Evolutionary conservation across 164 flowering plant genomes (phyloP).

Genomic region (Taxillus chinensis): DNA sequence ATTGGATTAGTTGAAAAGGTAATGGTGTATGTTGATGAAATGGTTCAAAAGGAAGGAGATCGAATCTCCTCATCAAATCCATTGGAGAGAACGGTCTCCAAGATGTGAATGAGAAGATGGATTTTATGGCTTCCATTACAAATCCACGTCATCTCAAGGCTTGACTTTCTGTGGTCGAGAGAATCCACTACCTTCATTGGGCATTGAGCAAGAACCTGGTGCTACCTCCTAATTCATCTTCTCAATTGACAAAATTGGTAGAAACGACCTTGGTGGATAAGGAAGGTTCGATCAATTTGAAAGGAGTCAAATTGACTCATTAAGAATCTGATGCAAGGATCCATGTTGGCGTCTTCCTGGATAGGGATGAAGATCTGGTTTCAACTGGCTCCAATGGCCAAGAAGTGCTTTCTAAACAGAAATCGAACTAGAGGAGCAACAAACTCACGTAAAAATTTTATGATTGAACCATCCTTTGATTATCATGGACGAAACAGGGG

Average conservation of each 20-base stretch:
- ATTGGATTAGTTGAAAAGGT: constrained; percentile 17
- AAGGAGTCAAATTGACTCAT: constrained; percentile 7
- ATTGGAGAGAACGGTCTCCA: constrained; percentile 2
- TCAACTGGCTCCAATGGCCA: too few relatives aligned
- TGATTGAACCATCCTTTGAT: constrained; percentile 12
- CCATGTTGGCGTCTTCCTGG: too few relatives aligned
- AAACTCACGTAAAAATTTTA: constrained; percentile 14
- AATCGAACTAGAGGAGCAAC: constrained; percentile 13
- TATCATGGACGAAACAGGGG: constrained; percentile 24
- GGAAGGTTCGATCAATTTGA: constrained; percentile 6
- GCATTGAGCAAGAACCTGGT: constrained; percentile 5
- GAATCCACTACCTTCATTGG: constrained; percentile 6
- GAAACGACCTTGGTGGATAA: background rate
- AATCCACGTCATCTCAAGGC: background rate
- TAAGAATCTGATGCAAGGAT: constrained; percentile 1
- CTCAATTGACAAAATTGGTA: too few relatives aligned
- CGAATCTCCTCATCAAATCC: constrained; percentile 8
- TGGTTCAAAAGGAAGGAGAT: constrained; percentile 11
- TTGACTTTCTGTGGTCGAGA: background rate
- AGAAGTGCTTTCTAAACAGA: constrained; percentile 13
- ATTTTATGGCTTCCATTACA: background rate
- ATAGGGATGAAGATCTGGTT: too few relatives aligned
- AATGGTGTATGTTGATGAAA: background rate
- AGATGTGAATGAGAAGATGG: background rate
- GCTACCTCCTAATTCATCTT: background rate